Base-by-base conservation (phyloP, 1,139 yeast species). In the Yamadazyma songkhlaensis region DNA sequence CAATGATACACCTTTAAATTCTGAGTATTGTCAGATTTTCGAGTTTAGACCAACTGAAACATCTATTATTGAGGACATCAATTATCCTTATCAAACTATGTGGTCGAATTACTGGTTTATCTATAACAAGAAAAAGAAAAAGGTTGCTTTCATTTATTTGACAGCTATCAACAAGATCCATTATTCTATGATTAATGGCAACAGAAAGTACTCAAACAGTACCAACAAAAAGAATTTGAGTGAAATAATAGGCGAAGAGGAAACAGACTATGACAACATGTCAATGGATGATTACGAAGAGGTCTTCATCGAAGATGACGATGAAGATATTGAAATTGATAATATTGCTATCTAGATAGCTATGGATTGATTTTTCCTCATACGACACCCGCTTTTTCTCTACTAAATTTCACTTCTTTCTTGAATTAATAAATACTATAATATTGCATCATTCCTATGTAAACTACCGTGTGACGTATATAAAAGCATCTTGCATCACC, bases 61-160 rank as follows among this genome's bases (percentile, higher is more conserved):
- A 37, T 82, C 87, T 31, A 68, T 88, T 26, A 83, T 85, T 47
- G 86, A 81, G 67, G 81, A 69, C 59, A 59, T 68, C 46, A 77
- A 57, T 42, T 82, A 79, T 50, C 86, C 83, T 26, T 83, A 85
- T 28, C 90, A 86, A 35, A 77, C 84, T 1, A 68, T 85, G 62
- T 92, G 98, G 98, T 84, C 92, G 29, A 73, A 83, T 55, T 87
- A 87, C 72, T 92, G 95, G 84, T 92, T 92, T 59, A 81, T 92
- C 37, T 89, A 86, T 62, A 92, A 88, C 63, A 89, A 87, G 60
- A 85, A 87, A 54, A 79, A 85, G 61, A 92, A 90, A 64, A 75
- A 97, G 46, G 97, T 92, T 3, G 88, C 95, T 1, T 92, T 85
- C 55, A 60, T 92, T 23, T 86, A 88, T 52, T 55, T 72, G 40